These are phyloP conservation scores for Dittrichia graveolens DNA, from an alignment of 129 eudicot genomes.

Conservation along the genomic window DNA sequence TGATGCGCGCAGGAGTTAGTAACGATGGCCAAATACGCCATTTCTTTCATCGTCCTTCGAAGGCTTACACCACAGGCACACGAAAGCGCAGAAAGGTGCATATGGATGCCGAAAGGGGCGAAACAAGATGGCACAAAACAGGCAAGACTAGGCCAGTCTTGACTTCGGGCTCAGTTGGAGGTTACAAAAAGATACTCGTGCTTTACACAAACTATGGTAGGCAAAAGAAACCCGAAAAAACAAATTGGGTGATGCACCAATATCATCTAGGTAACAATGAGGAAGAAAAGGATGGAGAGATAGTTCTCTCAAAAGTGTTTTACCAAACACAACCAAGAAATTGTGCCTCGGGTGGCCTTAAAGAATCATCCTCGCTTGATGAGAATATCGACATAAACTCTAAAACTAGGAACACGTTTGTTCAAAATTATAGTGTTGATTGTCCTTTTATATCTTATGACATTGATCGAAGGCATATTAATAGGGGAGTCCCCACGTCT, in stretches of 20 bases:
- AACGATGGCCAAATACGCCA: slow-evolving; percentile 91
- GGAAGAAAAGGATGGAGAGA: slow-evolving; percentile 93
- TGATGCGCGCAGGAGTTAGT: slow-evolving; percentile 71
- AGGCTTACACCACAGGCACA: slow-evolving; percentile 98
- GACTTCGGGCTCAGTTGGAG: slow-evolving; percentile 47
- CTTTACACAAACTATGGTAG: slow-evolving; percentile 94
- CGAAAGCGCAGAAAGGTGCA: slow-evolving; percentile 88
- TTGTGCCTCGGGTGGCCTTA: slow-evolving; percentile 52
- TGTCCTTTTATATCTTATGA: slow-evolving; percentile 45
- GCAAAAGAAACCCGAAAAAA: slow-evolving; percentile 89
- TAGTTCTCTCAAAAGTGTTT: slow-evolving; percentile 90
- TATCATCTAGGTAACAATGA: slow-evolving; percentile 86
- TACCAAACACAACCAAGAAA: slow-evolving; percentile 97
- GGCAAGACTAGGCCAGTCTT: slow-evolving; percentile 84
- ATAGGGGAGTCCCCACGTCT: slow-evolving; percentile 49
- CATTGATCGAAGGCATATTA: slow-evolving; percentile 42
- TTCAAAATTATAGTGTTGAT: slow-evolving; percentile 49
- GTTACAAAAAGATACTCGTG: slow-evolving; percentile 89
- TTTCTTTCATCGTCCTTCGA: slow-evolving; percentile 91
- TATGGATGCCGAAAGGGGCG: slow-evolving; percentile 74
- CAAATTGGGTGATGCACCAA: slow-evolving; percentile 98
- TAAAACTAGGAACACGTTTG: slow-evolving; percentile 29
- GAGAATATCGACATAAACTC: slow-evolving; percentile 34
- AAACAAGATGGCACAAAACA: slow-evolving; percentile 98
- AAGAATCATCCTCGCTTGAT: slow-evolving; percentile 25